Percentiles rank a stretch among this genome's conserved stretches.
These are phyloP conservation scores for Ascosphaera acerosa DNA, from an alignment of 2,329 filamentous ascomycete genomes.

Conservation along the genomic window DNA sequence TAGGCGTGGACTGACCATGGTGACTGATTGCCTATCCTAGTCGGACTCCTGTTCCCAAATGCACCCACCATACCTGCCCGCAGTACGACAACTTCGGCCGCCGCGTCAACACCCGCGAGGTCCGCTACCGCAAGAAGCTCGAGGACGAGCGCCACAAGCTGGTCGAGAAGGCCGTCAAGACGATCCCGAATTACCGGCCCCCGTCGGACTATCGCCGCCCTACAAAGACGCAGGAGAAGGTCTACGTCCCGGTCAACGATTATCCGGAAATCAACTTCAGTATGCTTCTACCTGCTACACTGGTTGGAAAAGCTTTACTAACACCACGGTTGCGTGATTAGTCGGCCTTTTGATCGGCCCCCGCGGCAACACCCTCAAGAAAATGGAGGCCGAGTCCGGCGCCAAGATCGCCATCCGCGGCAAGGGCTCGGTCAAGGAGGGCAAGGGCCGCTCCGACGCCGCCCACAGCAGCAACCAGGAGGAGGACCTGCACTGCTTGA, in stretches of 20 bases:
- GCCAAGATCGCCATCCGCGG: slow-evolving; percentile 98
- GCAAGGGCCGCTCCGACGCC: slow-evolving; percentile 94
- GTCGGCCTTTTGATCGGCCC: slow-evolving; percentile 99
- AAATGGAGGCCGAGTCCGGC: slow-evolving; percentile 93
- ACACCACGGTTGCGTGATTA: slow-evolving; percentile 62
- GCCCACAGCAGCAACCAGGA: slow-evolving; percentile 99
- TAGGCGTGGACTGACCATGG: too few relatives aligned
- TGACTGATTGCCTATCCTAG: too few relatives aligned
- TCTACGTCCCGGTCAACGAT: slow-evolving; percentile 99
- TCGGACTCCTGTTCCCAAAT: too few relatives aligned
- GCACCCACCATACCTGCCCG: too few relatives aligned
- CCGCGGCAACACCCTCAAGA: slow-evolving; percentile 98
- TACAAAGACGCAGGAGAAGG: slow-evolving; percentile 99
- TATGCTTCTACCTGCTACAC: slow-evolving; percentile 42
- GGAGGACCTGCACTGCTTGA: slow-evolving; percentile 94
- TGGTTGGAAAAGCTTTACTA: slow-evolving; percentile 35
- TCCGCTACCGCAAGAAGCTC: slow-evolving; percentile 89
- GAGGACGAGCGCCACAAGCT: slow-evolving; percentile 98
- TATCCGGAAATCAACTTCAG: slow-evolving; percentile 99
- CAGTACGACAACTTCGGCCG: slow-evolving; percentile 99
- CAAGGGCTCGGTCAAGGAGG: slow-evolving; percentile 98
- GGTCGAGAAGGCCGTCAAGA: slow-evolving; percentile 98
- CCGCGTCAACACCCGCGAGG: slow-evolving; percentile 97
- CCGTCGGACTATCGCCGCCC: slow-evolving; percentile 95
- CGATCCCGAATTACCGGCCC: slow-evolving; percentile 97